phyloP scores from a whole-genome alignment of 345 rosid genomes.

The Linum tenue region DNA sequence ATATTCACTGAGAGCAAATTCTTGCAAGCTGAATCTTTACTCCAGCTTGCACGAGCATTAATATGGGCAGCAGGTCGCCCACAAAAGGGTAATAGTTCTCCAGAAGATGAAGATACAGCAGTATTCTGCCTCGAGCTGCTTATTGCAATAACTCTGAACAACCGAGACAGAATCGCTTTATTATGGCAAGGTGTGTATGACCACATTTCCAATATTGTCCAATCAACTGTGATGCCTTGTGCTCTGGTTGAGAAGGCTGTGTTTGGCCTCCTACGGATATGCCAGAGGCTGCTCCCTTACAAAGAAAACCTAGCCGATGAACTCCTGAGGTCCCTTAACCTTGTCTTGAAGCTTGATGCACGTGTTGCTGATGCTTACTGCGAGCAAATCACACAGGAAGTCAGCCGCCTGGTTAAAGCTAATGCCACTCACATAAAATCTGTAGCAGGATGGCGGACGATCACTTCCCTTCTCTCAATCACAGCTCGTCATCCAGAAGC shows the following conservation, averaged over 20 bases:
- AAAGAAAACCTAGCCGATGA: conserved; percentile 68
- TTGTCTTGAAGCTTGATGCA: conserved; percentile 70
- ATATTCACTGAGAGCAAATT: conserved; percentile 71
- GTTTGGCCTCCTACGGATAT: conserved; percentile 61
- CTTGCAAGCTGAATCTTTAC: conserved; percentile 60
- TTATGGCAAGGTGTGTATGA: conserved; percentile 60
- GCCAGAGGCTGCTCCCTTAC: conserved; percentile 66
- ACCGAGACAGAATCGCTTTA: conserved; percentile 63
- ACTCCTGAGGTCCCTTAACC: conserved; percentile 57
- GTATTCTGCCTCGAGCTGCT: conserved; percentile 67
- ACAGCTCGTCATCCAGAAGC: conserved; percentile 81
- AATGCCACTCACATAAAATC: conserved; percentile 66
- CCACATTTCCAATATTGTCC: conserved; percentile 53
- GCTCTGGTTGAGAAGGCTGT: conserved; percentile 58
- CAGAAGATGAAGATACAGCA: conserved; percentile 42
- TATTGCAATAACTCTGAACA: conserved; percentile 52
- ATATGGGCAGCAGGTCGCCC: conserved; percentile 37
- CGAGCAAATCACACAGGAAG: conserved; percentile 68
- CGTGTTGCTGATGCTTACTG: conserved; percentile 72
- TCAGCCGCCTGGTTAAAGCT: conserved; percentile 55
- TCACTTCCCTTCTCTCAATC: conserved; percentile 54
- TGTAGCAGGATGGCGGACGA: conserved; percentile 54
- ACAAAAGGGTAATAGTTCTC: conserved; percentile 16
- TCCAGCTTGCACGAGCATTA: conserved; percentile 49
- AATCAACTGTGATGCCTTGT: conserved; percentile 50